Percentiles rank a stretch among this genome's conserved stretches.
phyloP scores from a whole-genome alignment of 495 filamentous ascomycete species.

The Lindgomyces ingoldianus region DNA sequence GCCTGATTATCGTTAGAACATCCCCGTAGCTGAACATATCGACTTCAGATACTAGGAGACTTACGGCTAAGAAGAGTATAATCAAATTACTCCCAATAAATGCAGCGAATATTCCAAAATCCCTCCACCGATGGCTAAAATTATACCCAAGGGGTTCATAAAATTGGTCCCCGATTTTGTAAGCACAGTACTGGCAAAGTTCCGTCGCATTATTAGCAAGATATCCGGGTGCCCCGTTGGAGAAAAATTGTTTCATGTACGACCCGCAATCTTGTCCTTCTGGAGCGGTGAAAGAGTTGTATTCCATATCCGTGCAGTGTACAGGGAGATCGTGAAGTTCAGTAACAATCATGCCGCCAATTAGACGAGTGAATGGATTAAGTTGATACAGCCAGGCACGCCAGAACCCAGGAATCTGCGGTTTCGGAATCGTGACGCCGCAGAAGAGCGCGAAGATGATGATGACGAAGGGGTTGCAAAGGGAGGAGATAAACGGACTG shows the following conservation, averaged over 20 bases:
- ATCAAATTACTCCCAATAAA: slow-evolving; percentile 77
- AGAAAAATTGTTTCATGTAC: slow-evolving; percentile 74
- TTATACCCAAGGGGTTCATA: slow-evolving; percentile 63
- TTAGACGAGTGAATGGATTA: slow-evolving; percentile 80
- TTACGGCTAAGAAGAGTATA: slow-evolving; percentile 69
- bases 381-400: slow-evolving; percentile 78
- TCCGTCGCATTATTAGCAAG: slow-evolving; percentile 63
- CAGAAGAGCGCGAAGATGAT: slow-evolving; percentile 82
- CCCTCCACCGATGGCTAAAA: slow-evolving; percentile 72
- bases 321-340: slow-evolving; percentile 69
- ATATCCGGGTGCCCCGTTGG: slow-evolving; percentile 65
- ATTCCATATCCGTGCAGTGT: slow-evolving; percentile 56
- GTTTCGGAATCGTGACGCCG: slow-evolving; percentile 75
- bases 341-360: slow-evolving; percentile 75
- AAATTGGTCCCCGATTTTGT: slow-evolving; percentile 74
- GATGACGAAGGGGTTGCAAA: slow-evolving; percentile 75
- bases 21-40: slow-evolving; percentile 36
- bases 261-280: slow-evolving; percentile 63
- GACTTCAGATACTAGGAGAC: slow-evolving; percentile 29
- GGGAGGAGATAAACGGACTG: slow-evolving; percentile 66
- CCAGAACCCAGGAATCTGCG: slow-evolving; percentile 77
- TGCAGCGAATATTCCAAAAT: slow-evolving; percentile 72
- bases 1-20: slow-evolving; percentile 48
- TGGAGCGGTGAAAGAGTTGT: slow-evolving; percentile 64
- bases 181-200: slow-evolving; percentile 76